Evolutionary conservation across 2,329 filamentous ascomycete genomes (phyloP).

Genomic region (Verticillium alfalfae): DNA sequence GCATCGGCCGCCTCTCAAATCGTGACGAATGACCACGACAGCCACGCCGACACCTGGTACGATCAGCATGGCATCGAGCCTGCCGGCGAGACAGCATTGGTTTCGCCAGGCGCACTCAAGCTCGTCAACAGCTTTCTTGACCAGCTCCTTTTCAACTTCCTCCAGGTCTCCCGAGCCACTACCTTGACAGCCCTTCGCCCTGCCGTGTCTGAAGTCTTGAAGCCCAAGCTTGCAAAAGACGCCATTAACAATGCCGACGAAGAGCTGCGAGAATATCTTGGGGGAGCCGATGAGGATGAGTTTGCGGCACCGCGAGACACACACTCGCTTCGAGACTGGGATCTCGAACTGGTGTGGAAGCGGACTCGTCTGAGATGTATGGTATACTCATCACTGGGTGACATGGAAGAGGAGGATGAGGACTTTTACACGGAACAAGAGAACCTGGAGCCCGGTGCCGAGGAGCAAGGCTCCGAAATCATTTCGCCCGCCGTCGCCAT

Average conservation of each 20-base stretch:
- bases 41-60: conserved; percentile 63
- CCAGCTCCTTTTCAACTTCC: conserved; percentile 84
- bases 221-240: conserved; percentile 80
- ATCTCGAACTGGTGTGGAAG: conserved; percentile 92
- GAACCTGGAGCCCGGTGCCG: conserved; percentile 54
- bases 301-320: conserved; percentile 48
- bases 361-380: conserved; percentile 88
- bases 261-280: conserved; percentile 82
- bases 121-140: conserved; percentile 91
- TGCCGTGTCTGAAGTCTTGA: conserved; percentile 80
- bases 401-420: conserved; percentile 97
- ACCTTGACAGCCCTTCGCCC: conserved; percentile 69
- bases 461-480: conserved; percentile 57
- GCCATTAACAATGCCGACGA: conserved; percentile 79
- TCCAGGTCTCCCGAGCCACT: conserved; percentile 75
- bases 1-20: conserved; percentile 84
- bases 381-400: conserved; percentile 94
- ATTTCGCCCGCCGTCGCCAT: conserved; percentile 92
- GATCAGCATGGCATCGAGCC: conserved; percentile 63
- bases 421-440: conserved; percentile 82
- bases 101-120: conserved; percentile 66
- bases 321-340: conserved; percentile 60
- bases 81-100: conserved; percentile 62
- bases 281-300: conserved; percentile 71
- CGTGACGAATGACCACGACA: conserved; percentile 81